Base-by-base conservation (phyloP, 805 yeast species). In the Sugiyamaella qingdaonensis region DNA sequence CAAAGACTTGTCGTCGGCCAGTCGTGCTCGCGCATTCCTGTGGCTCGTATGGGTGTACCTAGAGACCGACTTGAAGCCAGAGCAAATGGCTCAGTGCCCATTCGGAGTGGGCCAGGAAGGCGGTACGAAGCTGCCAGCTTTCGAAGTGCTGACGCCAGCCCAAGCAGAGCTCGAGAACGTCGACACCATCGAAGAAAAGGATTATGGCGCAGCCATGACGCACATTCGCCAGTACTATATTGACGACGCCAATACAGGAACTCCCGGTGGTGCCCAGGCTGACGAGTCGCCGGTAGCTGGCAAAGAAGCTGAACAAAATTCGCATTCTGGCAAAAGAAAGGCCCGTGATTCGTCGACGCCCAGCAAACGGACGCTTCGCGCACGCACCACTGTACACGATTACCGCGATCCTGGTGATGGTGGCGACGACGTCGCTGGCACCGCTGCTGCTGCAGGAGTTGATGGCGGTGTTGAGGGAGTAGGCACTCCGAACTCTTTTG, bases 31-130 rank as follows among this genome's bases (percentile, higher is more conserved):
- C 50, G 75, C 94, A 36, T 83, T 92, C 58, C 68, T 92, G 55
- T 92, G 97, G 97, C 70, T 92, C 35, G 63, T 88, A 42, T 91
- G 88, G 72, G 78, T 88, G 1, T 88, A 85, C 62, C 71, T 86
- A 58, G 97, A 92, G 64, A 86, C 96, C 0, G 77, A 79, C 54
- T 73, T 87, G 57, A 66, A 77, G 1, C 71, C 75, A 1, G 82
- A 76, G 27, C 79, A 78, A 52, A 61, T 85, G 13, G 66, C 63
- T 0, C 51, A 56, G 4, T 85, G 85, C 59, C 91, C 91, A n/a
- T 85, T 84, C 65, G 78, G 78, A 4, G 36, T 45, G 16, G 68
- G 63, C 13, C 61, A 57, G 16, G 62, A 56, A 11, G 61, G 54
- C 19, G 75, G 80, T 27, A 65, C 74, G 9, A 54, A 57, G 41